Evolutionary conservation across 768 basidiomycete genomes (phyloP).

Genomic region (Pisolithus tinctorius): DNA sequence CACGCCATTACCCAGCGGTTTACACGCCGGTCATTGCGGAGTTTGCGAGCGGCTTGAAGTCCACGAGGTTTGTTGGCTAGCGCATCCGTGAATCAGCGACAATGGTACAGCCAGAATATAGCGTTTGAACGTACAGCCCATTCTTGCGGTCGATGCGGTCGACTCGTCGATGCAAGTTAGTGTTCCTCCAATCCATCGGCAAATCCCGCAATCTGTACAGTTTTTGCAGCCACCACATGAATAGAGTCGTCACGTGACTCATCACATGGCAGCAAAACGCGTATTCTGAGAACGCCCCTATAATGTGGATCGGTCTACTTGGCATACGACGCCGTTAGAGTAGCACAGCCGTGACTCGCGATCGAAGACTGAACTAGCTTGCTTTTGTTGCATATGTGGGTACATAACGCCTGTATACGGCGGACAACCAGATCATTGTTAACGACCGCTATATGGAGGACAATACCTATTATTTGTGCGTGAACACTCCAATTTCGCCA

Average conservation of each 20-base stretch:
- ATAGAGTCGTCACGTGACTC: conserved; percentile 4
- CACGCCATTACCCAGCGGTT: conserved; percentile 86
- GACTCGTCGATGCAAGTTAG: conserved; percentile 24
- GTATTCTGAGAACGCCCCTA: no score
- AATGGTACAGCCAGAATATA: conserved; percentile 3
- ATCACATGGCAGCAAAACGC: background rate
- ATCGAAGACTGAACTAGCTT: no score
- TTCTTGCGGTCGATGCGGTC: conserved; percentile 56
- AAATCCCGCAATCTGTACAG: conserved; percentile 32
- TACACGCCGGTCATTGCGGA: conserved; percentile 86
- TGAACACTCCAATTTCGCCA: no score
- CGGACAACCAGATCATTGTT: no score
- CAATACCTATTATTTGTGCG: no score
- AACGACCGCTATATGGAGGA: no score
- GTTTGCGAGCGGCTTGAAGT: conserved; percentile 97
- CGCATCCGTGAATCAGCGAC: conserved; percentile 2
- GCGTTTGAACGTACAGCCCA: conserved; percentile 68
- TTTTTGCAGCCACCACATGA: conserved; percentile 31
- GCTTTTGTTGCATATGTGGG: no score
- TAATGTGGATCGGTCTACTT: no score
- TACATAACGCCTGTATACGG: no score
- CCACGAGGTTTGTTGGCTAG: conserved; percentile 98
- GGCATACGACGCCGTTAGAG: no score
- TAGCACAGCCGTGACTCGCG: no score
- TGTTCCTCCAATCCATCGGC: conserved; percentile 13